phyloP scores from a whole-genome alignment of 2,329 filamentous ascomycete species.

The Paramyrothecium roridum region DNA sequence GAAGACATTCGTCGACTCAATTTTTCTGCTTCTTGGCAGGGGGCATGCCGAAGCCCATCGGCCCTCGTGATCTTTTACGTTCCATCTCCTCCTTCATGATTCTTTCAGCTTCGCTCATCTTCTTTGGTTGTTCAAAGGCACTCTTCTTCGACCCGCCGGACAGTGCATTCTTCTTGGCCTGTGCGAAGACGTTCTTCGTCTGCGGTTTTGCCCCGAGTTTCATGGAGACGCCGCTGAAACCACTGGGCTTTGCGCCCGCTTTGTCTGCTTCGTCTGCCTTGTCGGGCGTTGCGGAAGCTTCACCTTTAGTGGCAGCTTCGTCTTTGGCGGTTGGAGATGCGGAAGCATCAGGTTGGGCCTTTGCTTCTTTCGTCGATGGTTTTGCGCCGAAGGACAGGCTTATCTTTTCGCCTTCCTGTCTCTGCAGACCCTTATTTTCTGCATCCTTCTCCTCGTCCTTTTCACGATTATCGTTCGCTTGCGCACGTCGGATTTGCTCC shows the following conservation, averaged over 20 bases:
- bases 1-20: conserved; percentile 5
- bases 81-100: conserved; percentile 88
- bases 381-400: conserved; percentile 63
- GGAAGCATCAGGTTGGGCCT: conserved; percentile 15
- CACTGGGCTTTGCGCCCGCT: conserved; percentile 25
- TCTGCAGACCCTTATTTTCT: conserved; percentile 47
- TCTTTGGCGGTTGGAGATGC: conserved; percentile 3
- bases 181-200: conserved; percentile 73
- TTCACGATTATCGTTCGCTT: conserved; percentile 43
- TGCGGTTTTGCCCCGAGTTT: conserved; percentile 64
- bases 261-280: conserved; percentile 10
- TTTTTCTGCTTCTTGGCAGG: conserved; percentile 50
- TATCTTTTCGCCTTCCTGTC: conserved; percentile 72
- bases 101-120: conserved; percentile 82
- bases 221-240: conserved; percentile 51
- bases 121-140: conserved; percentile 64
- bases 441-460: conserved; percentile 35
- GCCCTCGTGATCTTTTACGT: conserved; percentile 57
- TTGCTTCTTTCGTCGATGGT: conserved; percentile 15
- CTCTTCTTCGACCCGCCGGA: conserved; percentile 58
- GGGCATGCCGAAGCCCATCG: conserved; percentile 40
- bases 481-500: conserved; percentile 78
- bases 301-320: conserved; percentile 4
- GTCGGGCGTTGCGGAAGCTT: not conserved
- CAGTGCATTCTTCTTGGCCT: conserved; percentile 67